Conservation (phyloP, 2,329 filamentous ascomycete species). For the Meredithiella fracta region DNA sequence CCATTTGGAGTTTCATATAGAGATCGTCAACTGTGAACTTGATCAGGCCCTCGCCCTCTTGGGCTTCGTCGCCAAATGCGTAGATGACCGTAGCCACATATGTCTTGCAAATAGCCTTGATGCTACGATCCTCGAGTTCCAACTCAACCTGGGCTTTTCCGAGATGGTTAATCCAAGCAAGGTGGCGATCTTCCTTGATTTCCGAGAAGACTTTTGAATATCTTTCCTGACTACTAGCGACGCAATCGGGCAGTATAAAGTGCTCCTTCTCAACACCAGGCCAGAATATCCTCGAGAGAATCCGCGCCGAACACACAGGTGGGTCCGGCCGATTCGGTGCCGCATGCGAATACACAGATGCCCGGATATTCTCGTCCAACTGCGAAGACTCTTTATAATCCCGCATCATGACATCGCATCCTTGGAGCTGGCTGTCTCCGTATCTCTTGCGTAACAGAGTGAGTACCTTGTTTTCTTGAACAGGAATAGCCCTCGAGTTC, state of each 20-base stretch:
- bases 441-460: conserved; percentile 78
- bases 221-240: conserved; percentile 43
- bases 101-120: conserved; percentile 57
- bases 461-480: conserved; percentile 67
- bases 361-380: conserved; percentile 36
- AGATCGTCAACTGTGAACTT: conserved; percentile 30
- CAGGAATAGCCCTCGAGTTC: conserved; percentile 49
- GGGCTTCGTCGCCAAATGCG: conserved; percentile 39
- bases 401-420: conserved; percentile 92
- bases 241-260: conserved; percentile 45
- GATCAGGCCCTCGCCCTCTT: conserved; percentile 23
- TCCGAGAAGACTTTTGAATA: conserved; percentile 65
- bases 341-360: background rate
- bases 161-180: conserved; percentile 74
- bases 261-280: conserved; percentile 53
- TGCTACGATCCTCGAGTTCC: conserved; percentile 62
- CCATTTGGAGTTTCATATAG: conserved; percentile 48
- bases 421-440: conserved; percentile 70
- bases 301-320: conserved; percentile 52
- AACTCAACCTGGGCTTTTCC: conserved; percentile 69
- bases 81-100: conserved; percentile 82
- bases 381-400: conserved; percentile 73
- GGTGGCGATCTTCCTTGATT: conserved; percentile 68
- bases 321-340: background rate
- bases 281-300: conserved; percentile 89